phyloP scores from a whole-genome alignment of 2,329 filamentous ascomycete species.

The Fusarium acutatum region DNA sequence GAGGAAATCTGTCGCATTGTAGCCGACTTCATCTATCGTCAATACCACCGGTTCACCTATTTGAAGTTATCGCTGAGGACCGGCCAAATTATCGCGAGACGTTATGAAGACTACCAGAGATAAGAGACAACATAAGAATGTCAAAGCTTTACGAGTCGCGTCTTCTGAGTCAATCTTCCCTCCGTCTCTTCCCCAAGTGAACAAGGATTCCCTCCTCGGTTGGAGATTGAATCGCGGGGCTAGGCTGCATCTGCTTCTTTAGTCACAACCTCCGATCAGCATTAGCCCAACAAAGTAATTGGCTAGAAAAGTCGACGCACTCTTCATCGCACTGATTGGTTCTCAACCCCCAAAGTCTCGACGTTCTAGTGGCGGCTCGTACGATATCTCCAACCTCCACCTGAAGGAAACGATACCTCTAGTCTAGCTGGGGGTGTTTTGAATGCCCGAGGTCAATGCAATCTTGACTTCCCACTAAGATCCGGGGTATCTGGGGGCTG shows the following conservation, averaged over 20 bases:
- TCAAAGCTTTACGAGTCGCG: neutral
- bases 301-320: neutral
- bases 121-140: neutral
- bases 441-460: neutral
- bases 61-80: neutral
- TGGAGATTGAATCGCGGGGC: neutral
- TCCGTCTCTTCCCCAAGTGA: neutral
- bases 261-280: neutral
- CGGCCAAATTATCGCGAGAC: neutral
- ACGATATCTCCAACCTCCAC: constrained; percentile 19
- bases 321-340: neutral
- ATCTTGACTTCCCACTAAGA: neutral
- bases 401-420: neutral
- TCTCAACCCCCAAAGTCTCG: neutral
- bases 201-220: neutral
- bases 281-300: neutral
- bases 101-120: neutral
- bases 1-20: neutral
- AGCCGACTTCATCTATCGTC: neutral
- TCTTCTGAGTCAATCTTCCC: neutral
- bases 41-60: rapidly evolving
- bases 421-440: neutral
- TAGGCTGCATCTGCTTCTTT: neutral
- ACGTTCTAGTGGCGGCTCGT: neutral
- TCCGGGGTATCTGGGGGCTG: neutral